Base-by-base conservation (phyloP, 768 basidiomycete genomes). In the Jaapia argillacea region DNA sequence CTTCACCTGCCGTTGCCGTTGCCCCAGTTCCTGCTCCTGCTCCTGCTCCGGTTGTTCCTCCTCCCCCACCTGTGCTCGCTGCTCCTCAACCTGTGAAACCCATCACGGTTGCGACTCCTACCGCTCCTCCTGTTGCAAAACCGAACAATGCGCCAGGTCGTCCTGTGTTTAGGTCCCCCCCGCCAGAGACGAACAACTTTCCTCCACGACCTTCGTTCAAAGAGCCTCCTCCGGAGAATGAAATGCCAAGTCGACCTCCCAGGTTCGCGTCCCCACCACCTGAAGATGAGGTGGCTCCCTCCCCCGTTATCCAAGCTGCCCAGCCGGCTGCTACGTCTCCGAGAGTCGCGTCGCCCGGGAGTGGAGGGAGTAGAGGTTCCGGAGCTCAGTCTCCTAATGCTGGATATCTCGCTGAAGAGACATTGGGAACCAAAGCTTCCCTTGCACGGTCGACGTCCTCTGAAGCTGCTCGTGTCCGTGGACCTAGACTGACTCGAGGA, bases 161-260 rank as follows among this genome's bases (percentile, higher is more conserved):
- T 25, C 80, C 79, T 4, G 45, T 57, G 0, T 85, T 81, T 60
- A 81, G 68, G 53, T 78, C 79, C 43, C 81, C 80, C 5, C 74
- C 76, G 21, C 75, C 76, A 3, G 81, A 81, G 60, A 49, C 60
- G 21, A 75, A 77, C 41, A 69, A 74, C 31, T 55, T 69, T 20
- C 65, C 71, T 6, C 62, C 67, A 6, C 62, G 62, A 21, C 66
- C 70, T 4, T 49, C 53, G 14, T 70, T 72, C 52, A 62, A 57
- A 40, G 66, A 65, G 38, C 70, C 67, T 3, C 49, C 51, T 10
- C 52, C 40, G 6, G 40, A 41, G 20, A 20, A 39, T 21, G 37
- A 39, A 10, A 25, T 6, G 21, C 18, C 26, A 20, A 13, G 21
- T 41, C 6, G 6, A 24, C 22, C 21, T 10, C 50, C 53, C 6